Conservation (phyloP, 768 basidiomycete species). For the Melanogaster broomeanus region DNA sequence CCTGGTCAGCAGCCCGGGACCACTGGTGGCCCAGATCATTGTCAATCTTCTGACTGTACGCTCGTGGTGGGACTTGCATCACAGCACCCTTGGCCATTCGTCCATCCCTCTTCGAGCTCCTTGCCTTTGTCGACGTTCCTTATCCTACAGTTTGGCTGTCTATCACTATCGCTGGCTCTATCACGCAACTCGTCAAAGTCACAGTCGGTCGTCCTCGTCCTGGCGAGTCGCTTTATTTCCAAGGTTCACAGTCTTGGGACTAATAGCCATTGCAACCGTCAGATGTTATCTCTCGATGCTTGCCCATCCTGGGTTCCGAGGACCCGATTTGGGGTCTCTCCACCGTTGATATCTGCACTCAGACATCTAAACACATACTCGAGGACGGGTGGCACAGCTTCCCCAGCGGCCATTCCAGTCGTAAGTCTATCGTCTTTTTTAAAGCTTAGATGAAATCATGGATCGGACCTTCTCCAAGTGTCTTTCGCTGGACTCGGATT, state of each 20-base stretch:
- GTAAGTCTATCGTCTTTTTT: slow-evolving; percentile 43
- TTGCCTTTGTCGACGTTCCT: background rate
- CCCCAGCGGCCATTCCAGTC: slow-evolving; percentile 86
- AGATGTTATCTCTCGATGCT: slow-evolving; percentile 48
- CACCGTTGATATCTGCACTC: slow-evolving; percentile 74
- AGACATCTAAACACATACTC: slow-evolving; percentile 54
- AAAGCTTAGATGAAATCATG: background rate
- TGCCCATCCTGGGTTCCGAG: slow-evolving; percentile 58
- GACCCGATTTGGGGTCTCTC: slow-evolving; percentile 77
- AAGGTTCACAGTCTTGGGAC: background rate
- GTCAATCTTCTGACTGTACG: slow-evolving; percentile 72
- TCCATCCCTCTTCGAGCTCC: background rate
- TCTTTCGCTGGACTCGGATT: slow-evolving; percentile 94
- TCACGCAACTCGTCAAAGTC: slow-evolving; percentile 83
- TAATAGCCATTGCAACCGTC: background rate
- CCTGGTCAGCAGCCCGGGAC: slow-evolving; percentile 51
- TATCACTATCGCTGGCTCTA: slow-evolving; percentile 69
- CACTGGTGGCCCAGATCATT: slow-evolving; percentile 63
- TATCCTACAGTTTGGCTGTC: slow-evolving; percentile 58
- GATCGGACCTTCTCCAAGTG: slow-evolving; percentile 42
- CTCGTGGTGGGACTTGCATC: slow-evolving; percentile 89
- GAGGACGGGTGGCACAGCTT: slow-evolving; percentile 90
- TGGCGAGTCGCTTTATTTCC: slow-evolving; percentile 40
- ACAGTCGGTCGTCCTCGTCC: slow-evolving; percentile 90
- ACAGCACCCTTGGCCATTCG: slow-evolving; percentile 43